These are phyloP conservation scores for Rhododendron williamsianum DNA, from an alignment of 148 eudicot genomes.

Conservation along the genomic window DNA sequence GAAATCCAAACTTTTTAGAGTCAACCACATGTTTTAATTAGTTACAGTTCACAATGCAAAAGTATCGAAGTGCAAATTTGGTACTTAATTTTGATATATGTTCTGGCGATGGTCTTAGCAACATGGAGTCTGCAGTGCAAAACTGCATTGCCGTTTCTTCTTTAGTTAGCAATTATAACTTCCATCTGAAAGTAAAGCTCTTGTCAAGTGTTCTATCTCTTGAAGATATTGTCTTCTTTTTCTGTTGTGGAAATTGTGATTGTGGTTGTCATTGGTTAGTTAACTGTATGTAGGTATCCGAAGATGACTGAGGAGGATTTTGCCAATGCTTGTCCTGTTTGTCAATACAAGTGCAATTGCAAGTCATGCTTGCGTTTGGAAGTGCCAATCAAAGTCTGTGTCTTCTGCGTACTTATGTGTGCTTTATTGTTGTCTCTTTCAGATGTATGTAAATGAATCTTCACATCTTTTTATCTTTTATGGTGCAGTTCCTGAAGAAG, in stretches of 20 bases:
- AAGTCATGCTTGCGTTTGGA: constrained; percentile 42
- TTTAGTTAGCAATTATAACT: not conserved
- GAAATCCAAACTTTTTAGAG: not conserved
- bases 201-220: not conserved
- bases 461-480: not conserved
- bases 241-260: not conserved
- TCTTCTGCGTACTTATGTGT: not conserved
- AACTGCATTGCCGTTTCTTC: not conserved
- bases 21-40: not conserved
- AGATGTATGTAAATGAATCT: not conserved
- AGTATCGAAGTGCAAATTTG: not conserved
- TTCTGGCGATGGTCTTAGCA: not conserved
- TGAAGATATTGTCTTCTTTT: not conserved
- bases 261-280: not conserved
- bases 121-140: not conserved
- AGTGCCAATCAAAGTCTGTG: constrained; percentile 14
- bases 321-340: constrained; percentile 46
- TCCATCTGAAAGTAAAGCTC: not conserved
- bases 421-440: not conserved
- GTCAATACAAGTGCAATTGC: constrained; percentile 49
- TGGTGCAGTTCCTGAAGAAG: constrained; percentile 13
- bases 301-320: constrained; percentile 29
- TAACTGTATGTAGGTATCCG: constrained; percentile 39
- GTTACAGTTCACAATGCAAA: not conserved
- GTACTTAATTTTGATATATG: not conserved